Evolutionary conservation across 148 eudicot genomes (phyloP), one percentile per base, ranked within the genome.

Genomic region (Rhododendron molle): DNA sequence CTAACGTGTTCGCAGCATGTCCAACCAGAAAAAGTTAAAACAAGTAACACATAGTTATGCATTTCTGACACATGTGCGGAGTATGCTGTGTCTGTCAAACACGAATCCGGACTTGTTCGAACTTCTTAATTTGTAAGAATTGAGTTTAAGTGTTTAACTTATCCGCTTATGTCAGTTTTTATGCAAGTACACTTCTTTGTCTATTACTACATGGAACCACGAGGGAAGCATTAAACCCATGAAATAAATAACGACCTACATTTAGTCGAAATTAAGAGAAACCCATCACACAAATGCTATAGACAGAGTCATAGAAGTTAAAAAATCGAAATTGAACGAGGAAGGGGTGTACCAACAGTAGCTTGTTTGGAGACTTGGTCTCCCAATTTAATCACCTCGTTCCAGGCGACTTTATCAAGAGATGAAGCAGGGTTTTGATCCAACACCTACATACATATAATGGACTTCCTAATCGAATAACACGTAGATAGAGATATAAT

Each of bases 331-430:
- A 78, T 32, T 47, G 28, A 76, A 50, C 47, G 16, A 84, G 76
- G 73, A 72, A 74, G 72, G 65, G 65, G 43, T 43, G 26, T 89
- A 96, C 98, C 96, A 71, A 88, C 89, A 79, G 98, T 96, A 78
- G 98, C 97, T 83, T 94, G 94, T 86, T 95, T 96, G 90, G 94
- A 94, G 84, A 96, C 88, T 80, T 93, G 97, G 84, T 96, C 98
- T 2, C 94, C 94, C 90, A 94, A 82, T 60, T 93, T 91, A 86
- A 94, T 82, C 10, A 92, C 97, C 40, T 96, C 95, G 82, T 91
- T 91, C 99, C 98, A 96, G 81, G 88, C 84, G 15, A 94, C 92
- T 89, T 95, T 96, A 6, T 85, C 87, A 86, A 90, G 91, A 46
- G 97, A 94, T 47, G 96, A 91, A 85, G 92, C 79, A 18, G 95